Base-by-base conservation (phyloP, 2,329 filamentous ascomycete species). In the Aspergillus oerlinghausenensis region DNA sequence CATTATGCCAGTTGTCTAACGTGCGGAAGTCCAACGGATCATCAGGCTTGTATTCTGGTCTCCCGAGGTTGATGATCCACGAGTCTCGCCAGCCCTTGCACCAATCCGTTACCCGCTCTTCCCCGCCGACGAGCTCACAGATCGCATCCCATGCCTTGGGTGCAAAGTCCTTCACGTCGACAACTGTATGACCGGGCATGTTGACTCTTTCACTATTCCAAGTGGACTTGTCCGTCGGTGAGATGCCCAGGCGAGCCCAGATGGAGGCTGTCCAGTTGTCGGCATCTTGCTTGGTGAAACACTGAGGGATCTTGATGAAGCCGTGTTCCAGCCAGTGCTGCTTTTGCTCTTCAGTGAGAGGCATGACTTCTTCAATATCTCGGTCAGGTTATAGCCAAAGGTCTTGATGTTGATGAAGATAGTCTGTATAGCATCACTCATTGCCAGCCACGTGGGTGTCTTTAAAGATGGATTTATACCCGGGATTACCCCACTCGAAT, bases 51-150 rank as follows among this genome's bases (percentile, higher is more conserved):
- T 75, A 75, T 51, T 81, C 79, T 0, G 78, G 67, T 1, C 79
- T 83, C 11, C 87, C 87, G 7, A 89, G 78, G 70, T 89, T 89
- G 43, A 89, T 85, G 64, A 89, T 89, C 55, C 89, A 80, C 3
- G 80, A 80, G 73, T 89, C 87, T 61, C 79, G 79, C 86, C 87
- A 89, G n/a, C 73, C 67, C n/a, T 78, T 78, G 28, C 78, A 81
- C 23, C 73, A 67, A 4, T 75, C 72, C 1, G 72, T 68, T 35
- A 87, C 72, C 7, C 79, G 78, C 35, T 82, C 81, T 60, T 85
- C 82, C 55, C 86, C 86, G 53, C 86, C 86, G 56, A 86, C 81
- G 9, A 89, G 79, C 69, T 87, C 82, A 69, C 82, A 84, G 59
- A 89, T 88, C 19, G 84, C 85, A 0, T 77, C 73, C 86, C 86